These are phyloP conservation scores for Sporothrix protearum DNA, from an alignment of 2,329 filamentous ascomycete genomes.

Conservation along the genomic window DNA sequence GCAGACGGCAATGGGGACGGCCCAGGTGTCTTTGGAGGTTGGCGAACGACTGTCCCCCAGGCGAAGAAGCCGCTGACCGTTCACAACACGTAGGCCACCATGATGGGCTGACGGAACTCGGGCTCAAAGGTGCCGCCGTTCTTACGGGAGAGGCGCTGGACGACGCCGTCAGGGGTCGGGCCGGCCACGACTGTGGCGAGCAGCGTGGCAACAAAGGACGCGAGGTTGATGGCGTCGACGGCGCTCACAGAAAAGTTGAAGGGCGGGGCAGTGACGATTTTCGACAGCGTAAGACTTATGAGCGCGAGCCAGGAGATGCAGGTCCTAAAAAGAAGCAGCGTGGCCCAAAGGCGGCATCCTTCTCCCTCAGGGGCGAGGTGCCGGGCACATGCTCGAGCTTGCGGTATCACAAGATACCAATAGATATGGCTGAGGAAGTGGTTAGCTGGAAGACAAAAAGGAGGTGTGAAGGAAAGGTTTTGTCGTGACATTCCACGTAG, in stretches of 20 bases:
- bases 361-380: slow-evolving; percentile 32
- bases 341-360: too few species aligned
- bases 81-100: slow-evolving; percentile 36
- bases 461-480: not conserved
- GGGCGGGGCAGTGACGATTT: slow-evolving; percentile 39
- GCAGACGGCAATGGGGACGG: slow-evolving; percentile 37
- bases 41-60: slow-evolving; percentile 32
- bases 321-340: slow-evolving; percentile 39
- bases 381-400: slow-evolving; percentile 33
- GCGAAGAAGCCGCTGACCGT: slow-evolving; percentile 40
- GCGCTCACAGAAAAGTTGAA: slow-evolving; percentile 38
- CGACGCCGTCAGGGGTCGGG: slow-evolving; percentile 37
- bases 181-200: slow-evolving; percentile 36
- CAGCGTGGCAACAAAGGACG: slow-evolving; percentile 37
- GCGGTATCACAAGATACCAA: slow-evolving; percentile 31
- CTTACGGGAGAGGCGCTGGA: slow-evolving; percentile 35
- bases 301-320: slow-evolving; percentile 37
- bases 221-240: slow-evolving; percentile 37
- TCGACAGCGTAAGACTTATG: slow-evolving; percentile 35
- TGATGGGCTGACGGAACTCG: slow-evolving; percentile 40
- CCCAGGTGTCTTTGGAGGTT: slow-evolving; percentile 32
- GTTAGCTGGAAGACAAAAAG: not conserved
- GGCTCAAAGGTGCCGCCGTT: slow-evolving; percentile 40
- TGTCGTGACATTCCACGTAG: not conserved
- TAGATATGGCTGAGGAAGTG: slow-evolving; percentile 27